Evolutionary conservation across 1,284 basidiomycete genomes (phyloP).

Genomic region (Puccinia hordei): DNA sequence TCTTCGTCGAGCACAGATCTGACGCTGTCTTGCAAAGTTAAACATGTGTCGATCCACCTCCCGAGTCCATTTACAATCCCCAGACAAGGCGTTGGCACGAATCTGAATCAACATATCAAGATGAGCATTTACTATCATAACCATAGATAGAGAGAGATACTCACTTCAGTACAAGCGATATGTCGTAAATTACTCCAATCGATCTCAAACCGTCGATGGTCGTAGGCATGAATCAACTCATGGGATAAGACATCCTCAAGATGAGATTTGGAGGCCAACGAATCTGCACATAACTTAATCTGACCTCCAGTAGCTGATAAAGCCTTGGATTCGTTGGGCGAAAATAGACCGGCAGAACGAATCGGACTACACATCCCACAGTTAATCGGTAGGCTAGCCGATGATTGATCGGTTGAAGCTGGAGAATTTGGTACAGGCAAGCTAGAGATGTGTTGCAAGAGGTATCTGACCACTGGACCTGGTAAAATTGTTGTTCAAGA

Average conservation of each 20-base stretch:
- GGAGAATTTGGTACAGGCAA: constrained; percentile 31
- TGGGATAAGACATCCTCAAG: constrained; percentile 46
- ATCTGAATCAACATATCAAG: no score
- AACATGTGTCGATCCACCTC: constrained; percentile 47
- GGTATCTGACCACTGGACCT: constrained; percentile 42
- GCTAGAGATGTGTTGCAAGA: constrained; percentile 41
- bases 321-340: constrained; percentile 20
- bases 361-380: constrained; percentile 44
- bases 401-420: neutral
- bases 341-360: constrained; percentile 38
- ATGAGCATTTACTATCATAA: no score
- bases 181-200: constrained; percentile 46
- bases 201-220: constrained; percentile 41
- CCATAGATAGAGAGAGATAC: neutral
- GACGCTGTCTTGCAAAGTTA: constrained; percentile 45
- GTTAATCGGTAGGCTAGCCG: constrained; percentile 30
- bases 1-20: constrained; percentile 45
- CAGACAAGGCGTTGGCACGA: constrained; percentile 49
- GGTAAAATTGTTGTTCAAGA: no score
- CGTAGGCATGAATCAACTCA: constrained; percentile 50
- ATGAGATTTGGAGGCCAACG: constrained; percentile 32
- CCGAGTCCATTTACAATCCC: constrained; percentile 48
- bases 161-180: constrained; percentile 47
- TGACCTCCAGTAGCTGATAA: constrained; percentile 31
- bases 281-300: constrained; percentile 39